Conservation (phyloP, 192 early-diverging fungal species). For the Rhizophagus clarus region DNA sequence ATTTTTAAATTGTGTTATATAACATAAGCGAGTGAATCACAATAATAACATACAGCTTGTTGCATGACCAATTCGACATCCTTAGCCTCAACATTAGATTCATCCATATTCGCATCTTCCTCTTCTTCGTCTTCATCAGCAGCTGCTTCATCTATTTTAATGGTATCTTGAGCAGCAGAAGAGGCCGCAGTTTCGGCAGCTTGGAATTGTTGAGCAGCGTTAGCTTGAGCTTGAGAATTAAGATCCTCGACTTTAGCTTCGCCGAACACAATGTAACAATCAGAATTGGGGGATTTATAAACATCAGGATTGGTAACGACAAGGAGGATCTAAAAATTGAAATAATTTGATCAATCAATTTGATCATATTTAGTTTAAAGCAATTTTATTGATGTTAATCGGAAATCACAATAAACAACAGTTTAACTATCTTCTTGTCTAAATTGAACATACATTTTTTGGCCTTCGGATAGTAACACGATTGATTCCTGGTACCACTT, state of each 20-base stretch:
- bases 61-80: conserved; percentile 94
- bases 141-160: conserved; percentile 39
- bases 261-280: conserved; percentile 97
- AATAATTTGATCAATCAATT: background rate
- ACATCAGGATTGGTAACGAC: conserved; percentile 91
- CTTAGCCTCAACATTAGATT: conserved; percentile 79
- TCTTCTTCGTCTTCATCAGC: conserved; percentile 67
- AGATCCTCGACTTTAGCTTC: conserved; percentile 89
- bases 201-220: conserved; percentile 56
- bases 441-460: conserved; percentile 59
- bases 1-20: no score
- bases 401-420: no score
- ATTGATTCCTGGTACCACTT: conserved; percentile 81
- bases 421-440: background rate
- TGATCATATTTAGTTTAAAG: background rate
- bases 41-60: conserved; percentile 63
- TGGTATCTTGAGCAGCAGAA: conserved; percentile 47
- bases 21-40: background rate
- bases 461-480: conserved; percentile 89
- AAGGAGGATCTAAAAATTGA: conserved; percentile 65
- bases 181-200: conserved; percentile 42
- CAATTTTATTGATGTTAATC: background rate
- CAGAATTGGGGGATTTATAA: conserved; percentile 84
- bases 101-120: conserved; percentile 80
- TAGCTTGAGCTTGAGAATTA: conserved; percentile 71